Base-by-base conservation (phyloP, 345 rosid genomes). In the Sonneratia alba region DNA sequence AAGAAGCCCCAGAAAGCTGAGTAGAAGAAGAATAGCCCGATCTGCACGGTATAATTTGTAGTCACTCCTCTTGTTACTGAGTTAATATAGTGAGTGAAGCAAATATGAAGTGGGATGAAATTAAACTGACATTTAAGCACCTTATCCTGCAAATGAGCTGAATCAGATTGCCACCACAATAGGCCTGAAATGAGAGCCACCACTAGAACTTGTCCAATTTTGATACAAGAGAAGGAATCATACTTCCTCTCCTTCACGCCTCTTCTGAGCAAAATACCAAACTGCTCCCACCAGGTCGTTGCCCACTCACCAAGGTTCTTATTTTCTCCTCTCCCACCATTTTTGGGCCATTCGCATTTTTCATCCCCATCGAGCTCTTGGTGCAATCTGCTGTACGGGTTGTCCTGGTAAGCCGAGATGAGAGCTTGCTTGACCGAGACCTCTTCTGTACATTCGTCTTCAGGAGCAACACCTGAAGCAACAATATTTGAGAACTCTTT, bases 11-110 rank as follows among this genome's bases (percentile, higher is more conserved):
- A 89, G 21, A 90, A 90, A 36, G 85, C 82, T 15, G 87, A 74
- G 38, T 71, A 70, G 76, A 92, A 95, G 90, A 89, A 92, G 59
- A 92, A 81, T 1, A 90, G 76, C 42, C 96, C 93, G 36, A 90
- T 83, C 93, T 95, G 87, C 80, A 81, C 57, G 72, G 15, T 13
- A 48, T 21, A 34, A 36, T 48, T 70, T 42, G 38, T 22, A 0
- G 36, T 36, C 37, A 49, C 57, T 51, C 57, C 57, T 51, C 13
- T 18, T 4, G n/a, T 0, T 51, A 40, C 57, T 18, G 38, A 27
- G 32, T 27, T 27, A 27, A 27, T 27, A 27, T 27, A 27, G 1
- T 27, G 32, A 27, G 32, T 27, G 32, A 27, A 27, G 32, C 32
- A 27, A 27, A 27, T 27, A 1, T 27, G 32, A 27, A 27, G 1